Conservation (phyloP, 2,329 filamentous ascomycete genomes). For the Ophiostoma sp. region DNA sequence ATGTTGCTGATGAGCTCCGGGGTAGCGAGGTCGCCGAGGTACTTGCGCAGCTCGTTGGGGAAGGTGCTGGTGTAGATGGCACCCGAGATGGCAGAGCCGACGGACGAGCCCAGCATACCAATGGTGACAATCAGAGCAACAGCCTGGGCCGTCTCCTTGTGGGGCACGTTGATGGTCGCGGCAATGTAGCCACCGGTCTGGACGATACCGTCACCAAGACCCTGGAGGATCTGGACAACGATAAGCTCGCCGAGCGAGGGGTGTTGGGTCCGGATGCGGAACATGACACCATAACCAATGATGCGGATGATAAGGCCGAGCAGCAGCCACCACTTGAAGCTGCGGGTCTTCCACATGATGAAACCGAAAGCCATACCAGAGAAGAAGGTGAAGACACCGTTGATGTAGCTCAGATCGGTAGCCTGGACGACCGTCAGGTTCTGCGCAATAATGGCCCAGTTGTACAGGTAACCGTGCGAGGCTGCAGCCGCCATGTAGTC, state of each 20-base stretch:
- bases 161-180: conserved; percentile 24
- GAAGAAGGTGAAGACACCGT: conserved; percentile 26
- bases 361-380: conserved; percentile 25
- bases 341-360: conserved; percentile 22
- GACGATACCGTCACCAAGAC: conserved; percentile 23
- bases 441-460: conserved; percentile 25
- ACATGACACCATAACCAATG: conserved; percentile 27
- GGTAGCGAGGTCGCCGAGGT: conserved; percentile 23
- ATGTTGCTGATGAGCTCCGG: conserved; percentile 22
- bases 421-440: conserved; percentile 20
- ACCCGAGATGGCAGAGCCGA: conserved; percentile 27
- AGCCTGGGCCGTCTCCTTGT: conserved; percentile 26
- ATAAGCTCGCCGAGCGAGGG: conserved; percentile 23
- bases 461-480: conserved; percentile 26
- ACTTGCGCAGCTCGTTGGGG: not conserved
- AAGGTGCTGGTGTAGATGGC: conserved; percentile 28
- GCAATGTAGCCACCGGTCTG: conserved; percentile 26
- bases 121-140: conserved; percentile 24
- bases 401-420: conserved; percentile 24
- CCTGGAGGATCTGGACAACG: conserved; percentile 24
- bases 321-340: conserved; percentile 27
- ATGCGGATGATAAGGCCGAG: conserved; percentile 25
- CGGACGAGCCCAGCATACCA: conserved; percentile 21
- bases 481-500: conserved; percentile 25
- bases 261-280: conserved; percentile 19